phyloP scores from a whole-genome alignment of 2,329 filamentous ascomycete species.

The Cladophialophora carrionii region DNA sequence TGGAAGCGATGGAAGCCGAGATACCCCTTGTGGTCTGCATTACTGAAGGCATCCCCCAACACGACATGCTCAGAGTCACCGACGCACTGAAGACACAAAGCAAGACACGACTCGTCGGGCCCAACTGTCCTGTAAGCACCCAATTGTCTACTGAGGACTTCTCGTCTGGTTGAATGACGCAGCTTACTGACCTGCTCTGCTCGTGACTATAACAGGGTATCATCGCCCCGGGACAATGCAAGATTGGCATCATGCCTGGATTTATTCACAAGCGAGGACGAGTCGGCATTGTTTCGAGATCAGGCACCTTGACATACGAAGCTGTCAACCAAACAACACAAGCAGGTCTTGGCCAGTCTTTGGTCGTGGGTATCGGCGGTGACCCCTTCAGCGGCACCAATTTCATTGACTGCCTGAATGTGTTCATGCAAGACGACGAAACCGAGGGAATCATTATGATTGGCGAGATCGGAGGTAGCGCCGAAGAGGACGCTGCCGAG shows the following conservation, averaged over 20 bases:
- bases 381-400: slow-evolving; percentile 99
- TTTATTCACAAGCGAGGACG: slow-evolving; percentile 99
- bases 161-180: neutral
- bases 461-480: slow-evolving; percentile 95
- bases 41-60: slow-evolving; percentile 46
- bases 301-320: slow-evolving; percentile 98
- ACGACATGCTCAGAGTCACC: slow-evolving; percentile 59
- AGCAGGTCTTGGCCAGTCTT: slow-evolving; percentile 93
- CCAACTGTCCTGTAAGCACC: slow-evolving; percentile 99
- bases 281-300: slow-evolving; percentile 97
- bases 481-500: slow-evolving; percentile 97
- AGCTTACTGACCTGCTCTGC: slow-evolving; percentile 57
- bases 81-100: slow-evolving; percentile 95
- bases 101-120: slow-evolving; percentile 95
- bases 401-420: slow-evolving; percentile 98
- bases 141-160: slow-evolving; percentile 57
- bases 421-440: slow-evolving; percentile 93
- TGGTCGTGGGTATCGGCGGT: slow-evolving; percentile 97
- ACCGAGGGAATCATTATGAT: slow-evolving; percentile 99
- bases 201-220: slow-evolving; percentile 57
- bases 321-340: slow-evolving; percentile 99
- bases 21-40: slow-evolving; percentile 86
- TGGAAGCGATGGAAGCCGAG: slow-evolving; percentile 92
- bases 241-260: slow-evolving; percentile 99
- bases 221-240: slow-evolving; percentile 92